Percentiles rank a stretch among this genome's conserved stretches.
phyloP scores from a whole-genome alignment of 257 asterid genomes.

The Henckelia pumila region DNA sequence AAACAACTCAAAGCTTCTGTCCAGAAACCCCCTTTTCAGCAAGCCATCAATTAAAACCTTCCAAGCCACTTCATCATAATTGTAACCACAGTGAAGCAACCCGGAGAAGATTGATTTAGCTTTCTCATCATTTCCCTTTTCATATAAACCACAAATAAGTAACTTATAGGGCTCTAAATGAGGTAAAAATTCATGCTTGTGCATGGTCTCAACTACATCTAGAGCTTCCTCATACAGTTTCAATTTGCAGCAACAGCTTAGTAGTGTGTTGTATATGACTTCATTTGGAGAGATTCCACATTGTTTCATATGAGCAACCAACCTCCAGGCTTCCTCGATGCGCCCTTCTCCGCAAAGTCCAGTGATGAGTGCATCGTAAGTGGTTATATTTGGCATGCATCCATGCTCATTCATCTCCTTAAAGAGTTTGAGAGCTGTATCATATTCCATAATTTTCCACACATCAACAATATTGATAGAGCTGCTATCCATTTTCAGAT shows the following conservation, averaged over 20 bases:
- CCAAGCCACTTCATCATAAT: constrained; percentile 76
- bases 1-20: constrained; percentile 51
- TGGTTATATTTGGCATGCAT: constrained; percentile 41
- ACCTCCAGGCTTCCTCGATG: constrained; percentile 45
- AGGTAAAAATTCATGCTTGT: constrained; percentile 43
- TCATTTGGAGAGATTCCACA: constrained; percentile 45
- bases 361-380: constrained; percentile 45
- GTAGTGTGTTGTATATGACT: constrained; percentile 42
- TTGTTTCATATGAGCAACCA: constrained; percentile 53
- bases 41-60: constrained; percentile 70
- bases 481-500: constrained; percentile 11
- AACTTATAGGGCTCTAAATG: constrained; percentile 48
- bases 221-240: constrained; percentile 48
- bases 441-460: constrained; percentile 64
- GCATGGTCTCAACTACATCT: constrained; percentile 47
- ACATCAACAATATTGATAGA: constrained; percentile 58
- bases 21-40: constrained; percentile 49
- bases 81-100: constrained; percentile 61
- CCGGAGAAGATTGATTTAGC: constrained; percentile 46
- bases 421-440: constrained; percentile 48
- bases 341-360: constrained; percentile 71
- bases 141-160: constrained; percentile 63
- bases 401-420: constrained; percentile 59
- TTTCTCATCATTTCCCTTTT: constrained; percentile 42
- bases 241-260: constrained; percentile 59